A percentile compares a stretch with the other conserved stretches of the same genome.
These are phyloP conservation scores for Gossypium schwendimanii DNA, from an alignment of 441 rosid species.

Conservation along the genomic window DNA sequence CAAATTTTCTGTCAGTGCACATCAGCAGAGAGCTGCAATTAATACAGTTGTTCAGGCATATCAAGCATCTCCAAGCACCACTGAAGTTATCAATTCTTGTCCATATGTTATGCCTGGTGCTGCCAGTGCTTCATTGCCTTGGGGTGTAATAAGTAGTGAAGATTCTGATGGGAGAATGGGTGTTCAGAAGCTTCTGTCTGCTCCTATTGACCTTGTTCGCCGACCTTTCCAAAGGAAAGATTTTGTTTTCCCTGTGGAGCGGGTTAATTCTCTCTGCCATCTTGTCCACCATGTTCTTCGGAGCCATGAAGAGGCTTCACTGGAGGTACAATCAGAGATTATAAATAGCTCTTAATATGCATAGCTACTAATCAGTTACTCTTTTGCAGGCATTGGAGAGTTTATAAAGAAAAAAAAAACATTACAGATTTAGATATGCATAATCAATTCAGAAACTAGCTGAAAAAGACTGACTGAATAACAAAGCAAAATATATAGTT, in stretches of 20 bases:
- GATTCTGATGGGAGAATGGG: constrained; percentile 42
- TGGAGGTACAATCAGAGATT: constrained; percentile 48
- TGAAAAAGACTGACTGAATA: background rate
- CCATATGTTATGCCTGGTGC: constrained; percentile 71
- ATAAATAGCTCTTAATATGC: background rate
- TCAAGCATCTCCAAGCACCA: constrained; percentile 57
- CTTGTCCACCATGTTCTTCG: constrained; percentile 64
- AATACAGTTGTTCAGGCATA: constrained; percentile 74
- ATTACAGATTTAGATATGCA: background rate
- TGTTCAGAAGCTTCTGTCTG: constrained; percentile 51
- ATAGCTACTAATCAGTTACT: background rate
- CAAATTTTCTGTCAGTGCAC: constrained; percentile 95
- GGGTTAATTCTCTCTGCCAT: constrained; percentile 65
- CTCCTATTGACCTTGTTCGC: constrained; percentile 61
- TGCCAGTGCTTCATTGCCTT: constrained; percentile 63
- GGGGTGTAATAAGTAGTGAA: constrained; percentile 48
- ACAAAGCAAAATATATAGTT: background rate
- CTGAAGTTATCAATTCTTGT: constrained; percentile 75
- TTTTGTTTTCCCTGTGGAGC: constrained; percentile 66
- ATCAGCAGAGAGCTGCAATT: constrained; percentile 74
- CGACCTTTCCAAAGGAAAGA: constrained; percentile 78
- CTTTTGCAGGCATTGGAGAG: background rate
- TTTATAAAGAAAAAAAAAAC: constrained; percentile 1
- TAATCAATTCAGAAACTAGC: background rate
- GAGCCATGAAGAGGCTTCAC: constrained; percentile 73